Evolutionary conservation across 1,139 yeast genomes (phyloP).

Genomic region (Hemisphaericaspora xylanilytica): DNA sequence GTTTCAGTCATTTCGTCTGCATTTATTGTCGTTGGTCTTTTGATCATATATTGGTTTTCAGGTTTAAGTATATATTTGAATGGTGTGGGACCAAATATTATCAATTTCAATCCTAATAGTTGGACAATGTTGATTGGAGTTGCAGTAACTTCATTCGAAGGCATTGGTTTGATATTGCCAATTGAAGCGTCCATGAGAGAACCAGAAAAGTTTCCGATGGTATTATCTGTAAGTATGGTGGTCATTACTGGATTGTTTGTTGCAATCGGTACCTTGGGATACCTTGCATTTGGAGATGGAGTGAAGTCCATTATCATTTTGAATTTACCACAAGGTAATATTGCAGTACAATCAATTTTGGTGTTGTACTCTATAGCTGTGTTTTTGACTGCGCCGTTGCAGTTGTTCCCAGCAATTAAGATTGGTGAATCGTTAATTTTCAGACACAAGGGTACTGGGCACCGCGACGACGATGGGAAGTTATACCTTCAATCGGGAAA

Average conservation of each 20-base stretch:
- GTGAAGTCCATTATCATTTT: slow-evolving; percentile 66
- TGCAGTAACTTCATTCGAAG: slow-evolving; percentile 80
- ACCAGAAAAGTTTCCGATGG: slow-evolving; percentile 70
- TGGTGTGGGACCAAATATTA: slow-evolving; percentile 51
- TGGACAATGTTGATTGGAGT: slow-evolving; percentile 80
- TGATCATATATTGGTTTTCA: slow-evolving; percentile 60
- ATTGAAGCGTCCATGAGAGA: slow-evolving; percentile 73
- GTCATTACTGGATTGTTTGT: slow-evolving; percentile 62
- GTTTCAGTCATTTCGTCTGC: slow-evolving; percentile 67
- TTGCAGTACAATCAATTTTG: slow-evolving; percentile 65
- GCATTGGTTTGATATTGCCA: slow-evolving; percentile 74
- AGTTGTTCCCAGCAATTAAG: slow-evolving; percentile 72
- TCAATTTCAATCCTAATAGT: slow-evolving; percentile 52
- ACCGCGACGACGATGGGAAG: slow-evolving; percentile 25
- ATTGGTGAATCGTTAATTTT: slow-evolving; percentile 65
- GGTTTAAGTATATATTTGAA: slow-evolving; percentile 41
- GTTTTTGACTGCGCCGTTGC: slow-evolving; percentile 71
- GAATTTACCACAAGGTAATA: slow-evolving; percentile 62
- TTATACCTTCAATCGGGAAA: slow-evolving; percentile 36
- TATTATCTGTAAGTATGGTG: slow-evolving; percentile 55
- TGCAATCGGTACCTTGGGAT: slow-evolving; percentile 63
- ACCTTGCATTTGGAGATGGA: slow-evolving; percentile 65
- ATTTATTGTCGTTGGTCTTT: slow-evolving; percentile 61
- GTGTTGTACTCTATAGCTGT: slow-evolving; percentile 72
- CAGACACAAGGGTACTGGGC: slow-evolving; percentile 7